phyloP scores from a whole-genome alignment of 1,284 basidiomycete species.

The Cryptococcus maquisensis region DNA sequence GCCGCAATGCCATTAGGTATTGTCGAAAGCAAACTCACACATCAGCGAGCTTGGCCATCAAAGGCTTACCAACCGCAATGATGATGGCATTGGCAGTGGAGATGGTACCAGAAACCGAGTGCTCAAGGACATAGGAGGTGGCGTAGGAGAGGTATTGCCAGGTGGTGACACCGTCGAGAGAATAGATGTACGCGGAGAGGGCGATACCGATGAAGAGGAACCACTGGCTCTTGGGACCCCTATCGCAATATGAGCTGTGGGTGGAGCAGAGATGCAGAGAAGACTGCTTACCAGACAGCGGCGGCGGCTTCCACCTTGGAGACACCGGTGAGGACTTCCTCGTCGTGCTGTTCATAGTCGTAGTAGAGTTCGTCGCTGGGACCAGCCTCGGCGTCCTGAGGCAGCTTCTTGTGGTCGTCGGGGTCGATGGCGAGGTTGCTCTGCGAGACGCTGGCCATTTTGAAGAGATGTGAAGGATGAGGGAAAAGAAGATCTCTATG shows the following conservation, averaged over 20 bases:
- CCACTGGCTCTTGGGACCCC: constrained; percentile 53
- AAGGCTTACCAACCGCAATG: constrained; percentile 67
- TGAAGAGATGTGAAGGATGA: neutral
- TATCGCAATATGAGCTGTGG: neutral
- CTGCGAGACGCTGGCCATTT: neutral
- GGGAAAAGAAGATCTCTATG: too few relatives aligned
- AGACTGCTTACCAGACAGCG: constrained; percentile 37
- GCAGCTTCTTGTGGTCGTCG: constrained; percentile 3
- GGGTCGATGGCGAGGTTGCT: neutral
- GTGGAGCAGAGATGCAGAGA: neutral
- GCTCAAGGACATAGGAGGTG: constrained; percentile 53
- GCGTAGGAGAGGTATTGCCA: constrained; percentile 63
- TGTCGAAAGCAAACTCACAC: constrained; percentile 43
- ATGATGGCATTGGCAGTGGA: constrained; percentile 52
- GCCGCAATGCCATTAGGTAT: neutral
- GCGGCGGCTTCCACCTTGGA: constrained; percentile 42
- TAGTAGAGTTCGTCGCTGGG: constrained; percentile 5
- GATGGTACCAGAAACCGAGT: constrained; percentile 63
- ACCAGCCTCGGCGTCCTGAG: neutral
- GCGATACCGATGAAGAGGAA: constrained; percentile 61
- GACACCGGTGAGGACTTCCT: constrained; percentile 27
- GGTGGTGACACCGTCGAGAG: constrained; percentile 64
- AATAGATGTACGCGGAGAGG: constrained; percentile 70
- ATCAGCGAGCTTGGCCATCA: constrained; percentile 74
- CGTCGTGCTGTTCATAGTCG: constrained; percentile 8